These are phyloP conservation scores for Euphorbia peplus DNA, from an alignment of 345 rosid species.

Conservation along the genomic window DNA sequence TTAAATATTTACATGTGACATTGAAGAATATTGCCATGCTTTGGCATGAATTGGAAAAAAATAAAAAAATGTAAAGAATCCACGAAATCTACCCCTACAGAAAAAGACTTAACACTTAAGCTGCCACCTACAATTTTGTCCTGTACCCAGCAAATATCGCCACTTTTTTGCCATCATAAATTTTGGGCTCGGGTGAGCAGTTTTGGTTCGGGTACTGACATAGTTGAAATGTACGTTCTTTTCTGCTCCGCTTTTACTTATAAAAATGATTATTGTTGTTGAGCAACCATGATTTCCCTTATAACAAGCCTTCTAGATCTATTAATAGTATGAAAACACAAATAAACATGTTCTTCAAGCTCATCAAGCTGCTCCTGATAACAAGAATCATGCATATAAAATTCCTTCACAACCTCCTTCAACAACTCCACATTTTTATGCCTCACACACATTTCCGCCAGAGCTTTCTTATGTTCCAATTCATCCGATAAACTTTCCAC, in stretches of 20 bases:
- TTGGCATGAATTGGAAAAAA: neutral
- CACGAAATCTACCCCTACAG: no score
- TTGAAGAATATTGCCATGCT: neutral
- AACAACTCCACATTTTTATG: constrained; percentile 47
- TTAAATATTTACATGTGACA: neutral
- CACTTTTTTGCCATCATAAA: no score
- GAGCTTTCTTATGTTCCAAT: constrained; percentile 53
- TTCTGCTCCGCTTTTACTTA: no score
- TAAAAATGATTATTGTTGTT: neutral
- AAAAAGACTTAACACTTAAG: neutral
- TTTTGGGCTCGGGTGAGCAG: no score
- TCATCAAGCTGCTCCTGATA: constrained; percentile 71
- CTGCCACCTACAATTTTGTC: constrained; percentile 2
- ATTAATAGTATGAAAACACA: constrained; percentile 74
- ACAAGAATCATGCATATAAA: constrained; percentile 37
- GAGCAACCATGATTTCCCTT: constrained; percentile 37
- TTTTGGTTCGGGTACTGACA: no score
- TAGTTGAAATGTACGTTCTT: no score
- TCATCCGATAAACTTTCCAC: constrained; percentile 59
- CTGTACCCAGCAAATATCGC: no score
- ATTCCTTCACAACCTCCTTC: constrained; percentile 57
- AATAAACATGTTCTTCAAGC: constrained; percentile 63
- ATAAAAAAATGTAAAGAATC: neutral
- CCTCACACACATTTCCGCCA: constrained; percentile 52
- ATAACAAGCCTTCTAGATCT: constrained; percentile 64